Base-by-base conservation (phyloP, 441 rosid genomes). In the Jatropha multifida region DNA sequence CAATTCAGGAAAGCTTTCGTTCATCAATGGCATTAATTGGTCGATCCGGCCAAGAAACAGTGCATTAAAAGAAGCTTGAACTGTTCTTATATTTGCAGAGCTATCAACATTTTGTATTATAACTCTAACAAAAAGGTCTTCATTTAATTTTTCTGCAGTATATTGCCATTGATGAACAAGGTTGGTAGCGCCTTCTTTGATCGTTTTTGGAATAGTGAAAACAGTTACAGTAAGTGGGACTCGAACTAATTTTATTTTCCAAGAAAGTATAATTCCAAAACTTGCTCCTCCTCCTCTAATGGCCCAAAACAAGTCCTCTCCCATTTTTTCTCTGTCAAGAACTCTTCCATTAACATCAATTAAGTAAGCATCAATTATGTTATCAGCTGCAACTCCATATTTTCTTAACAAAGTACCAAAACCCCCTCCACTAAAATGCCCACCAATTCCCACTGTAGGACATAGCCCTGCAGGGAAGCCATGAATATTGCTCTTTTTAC, bases 231-330 rank as follows among this genome's bases (percentile, higher is more conserved):
- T 78, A 17, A 82, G 73, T 0, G 97, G 95, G 78, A 92, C 90
- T 66, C 75, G 76, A 78, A 81, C 90, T 5, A 90, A 88, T 76
- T 83, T 88, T 54, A 92, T 84, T 76, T 89, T 89, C 89, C 92
- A 90, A 0, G 90, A 84, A 56, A 92, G 81, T 40, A 90, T 75
- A 73, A 92, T 80, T 0, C 97, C 89, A 37, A 92, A 92, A 77
- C 90, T 92, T 20, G 89, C 91, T 7, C 92, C 97, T 23, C 97
- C 93, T 4, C 97, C 95, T 85, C 87, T 79, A 1, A 89, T 85
- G 0, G 94, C 92, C 95, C 92, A 92, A 37, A 92, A 89, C 72
- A 86, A 48, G n/a, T 86, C 90, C 51, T 89, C 89, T 44, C 92
- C 95, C 91, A 89, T 92, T 3, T 81, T 37, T 74, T 27, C 71